These are phyloP conservation scores for Boletus tomentosulus DNA, from an alignment of 768 basidiomycete species.

Conservation along the genomic window DNA sequence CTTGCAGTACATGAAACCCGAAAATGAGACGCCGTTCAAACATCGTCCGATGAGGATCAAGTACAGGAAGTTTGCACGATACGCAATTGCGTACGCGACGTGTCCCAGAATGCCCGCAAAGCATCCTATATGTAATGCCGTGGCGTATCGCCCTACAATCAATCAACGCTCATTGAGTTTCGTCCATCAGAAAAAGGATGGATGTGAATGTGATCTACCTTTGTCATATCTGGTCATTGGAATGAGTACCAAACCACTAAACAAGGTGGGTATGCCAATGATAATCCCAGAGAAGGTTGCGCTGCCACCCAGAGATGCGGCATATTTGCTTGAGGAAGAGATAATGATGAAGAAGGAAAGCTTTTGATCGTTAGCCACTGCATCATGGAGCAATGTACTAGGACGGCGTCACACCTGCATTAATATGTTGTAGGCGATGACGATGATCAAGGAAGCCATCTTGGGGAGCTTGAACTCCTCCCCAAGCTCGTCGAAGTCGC, in stretches of 20 bases:
- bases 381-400: neutral
- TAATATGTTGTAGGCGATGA: slow-evolving; percentile 41
- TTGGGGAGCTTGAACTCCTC: slow-evolving; percentile 47
- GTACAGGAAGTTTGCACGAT: slow-evolving; percentile 55
- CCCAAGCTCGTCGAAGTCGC: slow-evolving; percentile 22
- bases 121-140: slow-evolving; percentile 54
- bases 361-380: slow-evolving; percentile 28
- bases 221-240: slow-evolving; percentile 52
- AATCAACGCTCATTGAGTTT: neutral
- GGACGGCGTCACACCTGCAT: slow-evolving; percentile 37
- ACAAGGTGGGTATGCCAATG: slow-evolving; percentile 62
- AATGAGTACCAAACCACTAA: slow-evolving; percentile 55
- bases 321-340: slow-evolving; percentile 61
- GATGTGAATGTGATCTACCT: slow-evolving; percentile 35
- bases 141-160: slow-evolving; percentile 48
- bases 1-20: slow-evolving; percentile 64
- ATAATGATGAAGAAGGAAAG: slow-evolving; percentile 67
- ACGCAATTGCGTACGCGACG: slow-evolving; percentile 59
- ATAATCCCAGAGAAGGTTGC: slow-evolving; percentile 66
- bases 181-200: neutral
- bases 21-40: slow-evolving; percentile 56
- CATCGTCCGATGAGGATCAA: slow-evolving; percentile 70
- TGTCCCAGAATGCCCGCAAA: slow-evolving; percentile 50
- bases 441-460: slow-evolving; percentile 40
- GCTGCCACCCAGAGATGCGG: slow-evolving; percentile 58